Percentiles rank a stretch among this genome's conserved stretches.
phyloP scores from a whole-genome alignment of 768 basidiomycete genomes.

The Auricularia cornea region DNA sequence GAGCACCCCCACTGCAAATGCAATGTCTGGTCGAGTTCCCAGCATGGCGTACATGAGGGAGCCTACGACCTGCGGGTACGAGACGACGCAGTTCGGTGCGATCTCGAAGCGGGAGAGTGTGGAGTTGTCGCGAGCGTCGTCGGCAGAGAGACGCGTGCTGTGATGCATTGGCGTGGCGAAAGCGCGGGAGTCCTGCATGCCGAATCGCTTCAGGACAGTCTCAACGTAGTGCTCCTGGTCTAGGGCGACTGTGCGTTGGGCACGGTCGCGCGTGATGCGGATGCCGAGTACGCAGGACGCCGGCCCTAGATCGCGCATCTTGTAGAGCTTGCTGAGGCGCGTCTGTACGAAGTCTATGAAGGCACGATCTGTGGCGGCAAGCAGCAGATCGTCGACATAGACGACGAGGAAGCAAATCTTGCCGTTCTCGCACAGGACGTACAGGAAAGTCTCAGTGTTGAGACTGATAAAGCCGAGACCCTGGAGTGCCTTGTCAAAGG shows the following conservation, averaged over 20 bases:
- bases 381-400: background rate
- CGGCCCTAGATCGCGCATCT: background rate
- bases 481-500: background rate
- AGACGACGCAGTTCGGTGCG: background rate
- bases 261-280: background rate
- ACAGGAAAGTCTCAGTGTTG: background rate
- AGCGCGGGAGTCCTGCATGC: background rate
- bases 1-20: conserved; percentile 4
- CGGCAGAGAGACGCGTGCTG: background rate
- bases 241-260: background rate
- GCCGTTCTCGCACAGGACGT: background rate
- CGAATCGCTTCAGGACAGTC: background rate
- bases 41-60: conserved; percentile 7
- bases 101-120: background rate
- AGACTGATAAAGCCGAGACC: background rate
- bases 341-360: background rate
- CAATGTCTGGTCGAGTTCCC: conserved; percentile 11
- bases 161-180: background rate
- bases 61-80: conserved; percentile 10
- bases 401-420: background rate
- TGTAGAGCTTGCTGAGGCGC: background rate
- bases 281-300: background rate
- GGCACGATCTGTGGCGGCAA: background rate
- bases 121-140: conserved; percentile 1
- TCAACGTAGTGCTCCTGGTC: background rate